phyloP scores from a whole-genome alignment of 2,329 filamentous ascomycete genomes.

The Ophiobolus disseminans region DNA sequence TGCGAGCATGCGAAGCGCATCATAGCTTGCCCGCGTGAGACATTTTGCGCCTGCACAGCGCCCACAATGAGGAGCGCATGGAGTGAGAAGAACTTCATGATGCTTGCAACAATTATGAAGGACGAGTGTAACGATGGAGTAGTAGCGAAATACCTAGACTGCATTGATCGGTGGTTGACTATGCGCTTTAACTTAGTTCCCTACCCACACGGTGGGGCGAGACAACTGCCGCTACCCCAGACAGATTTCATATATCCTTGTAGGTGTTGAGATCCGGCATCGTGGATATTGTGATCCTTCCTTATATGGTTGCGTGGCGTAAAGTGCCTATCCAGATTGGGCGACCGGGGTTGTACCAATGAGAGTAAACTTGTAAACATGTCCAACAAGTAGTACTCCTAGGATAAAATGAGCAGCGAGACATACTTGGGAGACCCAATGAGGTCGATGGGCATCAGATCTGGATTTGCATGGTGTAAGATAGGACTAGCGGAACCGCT shows the following conservation, averaged over 20 bases:
- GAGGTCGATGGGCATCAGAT: too few species aligned
- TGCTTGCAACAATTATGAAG: background rate
- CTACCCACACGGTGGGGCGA: background rate
- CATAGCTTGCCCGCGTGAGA: conserved; percentile 11
- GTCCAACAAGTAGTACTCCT: background rate
- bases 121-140: background rate
- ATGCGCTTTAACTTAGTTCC: background rate
- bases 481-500: too few species aligned
- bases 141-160: background rate
- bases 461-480: too few species aligned
- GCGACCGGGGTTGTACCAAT: conserved; percentile 7
- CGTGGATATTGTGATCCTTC: background rate
- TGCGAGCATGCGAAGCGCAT: conserved; percentile 39
- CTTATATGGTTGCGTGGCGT: conserved; percentile 2
- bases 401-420: background rate
- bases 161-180: background rate
- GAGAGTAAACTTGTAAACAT: background rate
- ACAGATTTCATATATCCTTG: background rate
- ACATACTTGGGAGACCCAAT: background rate
- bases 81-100: conserved; percentile 2
- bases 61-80: background rate
- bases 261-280: background rate
- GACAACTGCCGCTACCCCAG: background rate
- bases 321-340: conserved; percentile 7
- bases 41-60: conserved; percentile 7